phyloP scores from a whole-genome alignment of 202 grass and related monocot species.

The Setaria viridis region DNA sequence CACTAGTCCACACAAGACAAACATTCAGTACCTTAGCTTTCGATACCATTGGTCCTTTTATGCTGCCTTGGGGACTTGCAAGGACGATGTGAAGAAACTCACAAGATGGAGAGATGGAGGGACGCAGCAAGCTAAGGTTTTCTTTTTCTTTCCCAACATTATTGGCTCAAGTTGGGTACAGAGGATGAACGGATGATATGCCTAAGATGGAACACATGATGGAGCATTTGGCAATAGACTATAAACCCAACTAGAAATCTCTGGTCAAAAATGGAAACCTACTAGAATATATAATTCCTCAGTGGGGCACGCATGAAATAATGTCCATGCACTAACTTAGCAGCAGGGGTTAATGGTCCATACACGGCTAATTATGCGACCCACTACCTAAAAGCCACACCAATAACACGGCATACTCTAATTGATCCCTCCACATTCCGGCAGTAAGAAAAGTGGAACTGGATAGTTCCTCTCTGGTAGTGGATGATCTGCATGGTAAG shows the following conservation, averaged over 20 bases:
- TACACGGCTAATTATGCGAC: slow-evolving; percentile 51
- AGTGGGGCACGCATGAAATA: slow-evolving; percentile 22
- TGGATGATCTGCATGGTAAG: slow-evolving; percentile 7
- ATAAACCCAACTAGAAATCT: slow-evolving; percentile 42
- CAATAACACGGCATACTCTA: background rate
- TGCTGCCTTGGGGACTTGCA: background rate
- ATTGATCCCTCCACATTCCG: background rate
- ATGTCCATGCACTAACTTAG: slow-evolving; percentile 31
- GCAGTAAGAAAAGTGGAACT: background rate
- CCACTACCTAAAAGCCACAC: slow-evolving; percentile 59
- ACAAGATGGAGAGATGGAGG: background rate
- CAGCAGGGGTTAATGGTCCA: slow-evolving; percentile 36
- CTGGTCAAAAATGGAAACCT: slow-evolving; percentile 46
- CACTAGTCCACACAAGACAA: slow-evolving; percentile 8
- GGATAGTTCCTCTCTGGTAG: slow-evolving; percentile 47
- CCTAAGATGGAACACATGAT: slow-evolving; percentile 16
- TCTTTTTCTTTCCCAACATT: slow-evolving; percentile 27
- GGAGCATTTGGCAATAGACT: slow-evolving; percentile 7
- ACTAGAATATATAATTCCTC: slow-evolving; percentile 18
- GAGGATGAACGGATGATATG: background rate
- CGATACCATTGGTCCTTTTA: slow-evolving; percentile 9
- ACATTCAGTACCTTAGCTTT: slow-evolving; percentile 16
- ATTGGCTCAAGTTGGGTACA: background rate
- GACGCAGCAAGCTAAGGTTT: slow-evolving; percentile 3
- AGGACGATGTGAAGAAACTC: background rate